Percentiles rank a stretch among this genome's conserved stretches.
phyloP scores from a whole-genome alignment of 2,329 filamentous ascomycete species.

The Stenocarpella maydis region DNA sequence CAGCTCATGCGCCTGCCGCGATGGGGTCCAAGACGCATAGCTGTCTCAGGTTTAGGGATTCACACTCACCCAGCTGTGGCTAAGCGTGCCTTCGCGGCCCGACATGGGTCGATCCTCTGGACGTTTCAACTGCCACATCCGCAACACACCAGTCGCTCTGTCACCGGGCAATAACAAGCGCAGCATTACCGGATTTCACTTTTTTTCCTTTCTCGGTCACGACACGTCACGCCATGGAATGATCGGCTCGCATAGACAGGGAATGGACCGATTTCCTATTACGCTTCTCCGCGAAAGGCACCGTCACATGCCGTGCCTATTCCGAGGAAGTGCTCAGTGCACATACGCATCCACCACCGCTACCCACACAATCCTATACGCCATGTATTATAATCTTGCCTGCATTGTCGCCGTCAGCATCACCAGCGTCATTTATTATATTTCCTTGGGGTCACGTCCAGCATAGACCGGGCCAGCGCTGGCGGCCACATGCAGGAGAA shows the following conservation, averaged over 20 bases:
- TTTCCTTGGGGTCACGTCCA: not conserved
- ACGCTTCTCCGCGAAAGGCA: conserved; percentile 5
- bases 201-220: not conserved
- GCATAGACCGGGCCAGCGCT: conserved; percentile 21
- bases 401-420: conserved; percentile 24
- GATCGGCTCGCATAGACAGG: conserved; percentile 21
- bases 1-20: not conserved
- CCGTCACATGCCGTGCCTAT: conserved; percentile 8
- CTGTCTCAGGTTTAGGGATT: conserved; percentile 8
- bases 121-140: conserved; percentile 19
- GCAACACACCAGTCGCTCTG: conserved; percentile 14
- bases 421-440: conserved; percentile 20
- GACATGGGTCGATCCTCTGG: conserved; percentile 12
- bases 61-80: not conserved
- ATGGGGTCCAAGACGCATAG: not conserved
- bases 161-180: not conserved
- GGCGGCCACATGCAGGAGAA: conserved; percentile 17
- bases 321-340: not conserved
- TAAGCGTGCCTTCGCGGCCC: conserved; percentile 7
- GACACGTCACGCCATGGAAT: conserved; percentile 16
- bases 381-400: conserved; percentile 9
- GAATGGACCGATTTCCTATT: not conserved
- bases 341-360: not conserved
- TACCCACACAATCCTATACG: not conserved
- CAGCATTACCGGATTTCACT: not conserved